These are phyloP conservation scores for Pouteria glomerata DNA, from an alignment of 148 eudicot genomes.

Conservation along the genomic window DNA sequence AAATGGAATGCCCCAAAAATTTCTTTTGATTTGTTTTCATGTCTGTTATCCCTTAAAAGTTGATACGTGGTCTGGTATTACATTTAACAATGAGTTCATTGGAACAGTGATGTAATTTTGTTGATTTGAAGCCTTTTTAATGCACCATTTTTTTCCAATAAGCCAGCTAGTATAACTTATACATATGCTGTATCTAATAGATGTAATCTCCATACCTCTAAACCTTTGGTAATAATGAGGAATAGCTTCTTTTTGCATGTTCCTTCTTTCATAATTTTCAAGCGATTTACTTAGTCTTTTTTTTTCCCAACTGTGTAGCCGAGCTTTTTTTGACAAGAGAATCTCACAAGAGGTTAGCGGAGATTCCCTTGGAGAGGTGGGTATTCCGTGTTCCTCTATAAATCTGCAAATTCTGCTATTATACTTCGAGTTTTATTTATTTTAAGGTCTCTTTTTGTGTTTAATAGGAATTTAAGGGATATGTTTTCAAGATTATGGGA, in stretches of 20 bases:
- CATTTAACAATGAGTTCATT: neutral
- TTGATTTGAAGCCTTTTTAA: neutral
- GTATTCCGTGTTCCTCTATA: neutral
- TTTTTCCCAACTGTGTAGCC: neutral
- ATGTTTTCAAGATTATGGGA: slow-evolving; percentile 26
- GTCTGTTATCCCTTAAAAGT: neutral
- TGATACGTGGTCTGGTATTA: no score
- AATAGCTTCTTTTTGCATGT: neutral
- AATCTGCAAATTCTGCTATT: neutral
- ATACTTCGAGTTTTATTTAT: neutral
- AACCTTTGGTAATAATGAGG: neutral
- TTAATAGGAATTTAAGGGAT: slow-evolving; percentile 20
- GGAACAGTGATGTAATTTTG: neutral
- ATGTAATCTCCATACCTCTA: neutral
- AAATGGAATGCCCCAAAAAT: neutral
- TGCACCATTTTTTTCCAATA: neutral
- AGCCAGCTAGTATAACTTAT: no score
- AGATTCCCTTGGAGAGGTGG: slow-evolving; percentile 19
- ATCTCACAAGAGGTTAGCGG: slow-evolving; percentile 21
- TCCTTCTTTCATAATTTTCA: neutral
- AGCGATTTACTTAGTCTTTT: neutral
- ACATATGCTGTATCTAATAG: no score
- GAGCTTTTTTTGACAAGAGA: slow-evolving; percentile 17
- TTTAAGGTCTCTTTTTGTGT: neutral
- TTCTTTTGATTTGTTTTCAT: neutral